Percentiles rank a stretch among this genome's conserved stretches.
phyloP scores from a whole-genome alignment of 1,284 basidiomycete species.

The Cryptococcus deneoformans region DNA sequence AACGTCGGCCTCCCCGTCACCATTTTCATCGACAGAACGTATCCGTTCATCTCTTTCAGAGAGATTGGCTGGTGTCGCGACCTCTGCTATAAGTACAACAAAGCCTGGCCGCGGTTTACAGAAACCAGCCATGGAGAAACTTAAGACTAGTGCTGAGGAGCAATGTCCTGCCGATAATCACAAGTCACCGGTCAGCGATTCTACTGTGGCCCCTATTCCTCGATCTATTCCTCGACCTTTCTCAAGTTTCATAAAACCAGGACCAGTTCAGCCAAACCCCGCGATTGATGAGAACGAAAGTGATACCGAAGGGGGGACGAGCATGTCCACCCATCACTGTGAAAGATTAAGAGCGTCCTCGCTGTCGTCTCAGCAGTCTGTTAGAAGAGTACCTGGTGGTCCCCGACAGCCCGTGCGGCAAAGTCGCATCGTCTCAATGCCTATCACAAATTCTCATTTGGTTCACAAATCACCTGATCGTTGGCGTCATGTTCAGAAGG shows the following conservation, averaged over 20 bases:
- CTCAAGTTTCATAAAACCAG: conserved; percentile 6
- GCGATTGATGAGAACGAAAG: conserved; percentile 16
- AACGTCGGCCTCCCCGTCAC: neutral
- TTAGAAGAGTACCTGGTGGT: conserved; percentile 1
- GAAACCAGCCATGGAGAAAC: conserved; percentile 4
- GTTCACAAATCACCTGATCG: too few relatives aligned
- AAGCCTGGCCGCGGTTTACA: neutral
- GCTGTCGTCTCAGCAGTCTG: neutral
- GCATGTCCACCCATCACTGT: neutral
- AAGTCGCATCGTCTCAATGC: conserved; percentile 5
- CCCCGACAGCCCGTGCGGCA: conserved; percentile 6
- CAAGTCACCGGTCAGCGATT: conserved; percentile 7
- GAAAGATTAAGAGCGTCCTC: neutral
- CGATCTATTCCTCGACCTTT: neutral
- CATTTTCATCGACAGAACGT: neutral
- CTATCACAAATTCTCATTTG: neutral
- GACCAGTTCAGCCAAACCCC: neutral
- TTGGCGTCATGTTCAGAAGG: neutral
- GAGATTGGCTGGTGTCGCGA: conserved; percentile 10
- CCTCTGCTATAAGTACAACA: neutral
- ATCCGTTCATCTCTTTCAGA: conserved; percentile 11
- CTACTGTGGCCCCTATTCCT: neutral
- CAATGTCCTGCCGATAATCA: neutral
- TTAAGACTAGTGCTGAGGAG: conserved; percentile 2
- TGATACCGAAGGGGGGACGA: conserved; percentile 4